Evolutionary conservation across 1,284 basidiomycete species (phyloP), one percentile per base, ranked within the genome.

Genomic region (Ustilago loliicola): DNA sequence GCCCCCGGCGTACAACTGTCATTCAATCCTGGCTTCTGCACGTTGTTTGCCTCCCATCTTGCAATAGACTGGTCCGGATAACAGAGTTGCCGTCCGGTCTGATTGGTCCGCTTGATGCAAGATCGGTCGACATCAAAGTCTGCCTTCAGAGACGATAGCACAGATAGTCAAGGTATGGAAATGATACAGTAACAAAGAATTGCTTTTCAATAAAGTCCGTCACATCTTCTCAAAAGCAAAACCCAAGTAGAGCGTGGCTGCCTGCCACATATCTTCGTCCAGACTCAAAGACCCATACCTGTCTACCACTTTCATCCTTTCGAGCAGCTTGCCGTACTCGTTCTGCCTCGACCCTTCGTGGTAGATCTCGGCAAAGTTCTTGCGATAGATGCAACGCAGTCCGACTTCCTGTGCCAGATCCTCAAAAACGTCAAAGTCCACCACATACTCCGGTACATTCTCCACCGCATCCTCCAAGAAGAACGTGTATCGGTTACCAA

Each of bases 381-480:
- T 90, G 83, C 91, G 92, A 88, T 96, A 98, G 3, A 92, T 83
- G 8, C 91, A 90, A 55, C 90, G 86, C 21, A 99, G 89, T 19
- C 91, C 90, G 83, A 94, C 96, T 83, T 97, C 93, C 2, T 89
- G 88, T 3, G 96, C 96, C 81, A 98, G 88, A 72, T 90, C 87
- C 52, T 93, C 92, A 85, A 99, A 98, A 79, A 92, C 92, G 38
- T 94, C 92, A 95, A 96, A 99, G 64, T 92, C 90, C 10, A 99
- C 96, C 55, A 99, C 89, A 83, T 96, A 99, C 86, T 99, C 97
- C 2, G 96, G 96, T 32, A 98, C 96, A 48, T 84, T 78, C 83
- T 98, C 92, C 4, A 99, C 96, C 1, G 97, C 97, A 83, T 99
- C 97, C 83, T 91, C 88, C 34, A 99, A 90, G 88, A 91, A 98